Evolutionary conservation across 495 filamentous ascomycete genomes (phyloP).

Genomic region (Collariella sp.): DNA sequence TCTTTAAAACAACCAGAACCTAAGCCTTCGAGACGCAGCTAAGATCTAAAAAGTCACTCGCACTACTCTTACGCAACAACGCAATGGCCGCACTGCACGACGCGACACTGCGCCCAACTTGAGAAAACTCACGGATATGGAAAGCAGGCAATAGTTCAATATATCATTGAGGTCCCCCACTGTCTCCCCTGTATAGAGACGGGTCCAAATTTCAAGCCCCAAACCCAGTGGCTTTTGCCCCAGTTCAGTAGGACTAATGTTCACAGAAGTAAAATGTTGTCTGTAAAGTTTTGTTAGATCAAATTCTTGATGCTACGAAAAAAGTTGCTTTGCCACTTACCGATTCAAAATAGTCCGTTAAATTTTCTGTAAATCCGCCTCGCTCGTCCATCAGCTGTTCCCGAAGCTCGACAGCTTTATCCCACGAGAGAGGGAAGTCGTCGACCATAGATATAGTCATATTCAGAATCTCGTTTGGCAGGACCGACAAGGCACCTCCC

Average conservation of each 20-base stretch:
- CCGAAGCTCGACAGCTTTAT: constrained; percentile 14
- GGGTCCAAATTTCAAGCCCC: too few relatives aligned
- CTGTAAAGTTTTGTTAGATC: neutral
- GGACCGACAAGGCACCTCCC: neutral
- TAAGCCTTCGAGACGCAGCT: too few relatives aligned
- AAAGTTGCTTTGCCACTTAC: neutral
- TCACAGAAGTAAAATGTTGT: constrained; percentile 7
- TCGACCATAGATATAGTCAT: constrained; percentile 7
- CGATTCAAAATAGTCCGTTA: neutral
- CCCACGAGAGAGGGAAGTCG: constrained; percentile 19
- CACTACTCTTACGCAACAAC: too few relatives aligned
- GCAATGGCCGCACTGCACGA: too few relatives aligned
- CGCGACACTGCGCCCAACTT: too few relatives aligned
- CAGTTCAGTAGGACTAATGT: neutral
- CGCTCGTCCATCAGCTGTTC: constrained; percentile 19
- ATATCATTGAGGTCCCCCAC: too few relatives aligned
- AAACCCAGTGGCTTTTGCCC: too few relatives aligned
- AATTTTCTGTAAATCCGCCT: neutral
- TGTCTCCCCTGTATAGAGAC: too few relatives aligned
- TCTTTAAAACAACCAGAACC: too few relatives aligned
- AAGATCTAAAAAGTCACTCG: too few relatives aligned
- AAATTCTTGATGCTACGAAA: neutral
- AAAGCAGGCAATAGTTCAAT: too few relatives aligned
- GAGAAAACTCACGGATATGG: too few relatives aligned
- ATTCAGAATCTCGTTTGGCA: constrained; percentile 23